These are phyloP conservation scores for Dianthus caryophyllus DNA, from an alignment of 148 eudicot genomes.

Conservation along the genomic window DNA sequence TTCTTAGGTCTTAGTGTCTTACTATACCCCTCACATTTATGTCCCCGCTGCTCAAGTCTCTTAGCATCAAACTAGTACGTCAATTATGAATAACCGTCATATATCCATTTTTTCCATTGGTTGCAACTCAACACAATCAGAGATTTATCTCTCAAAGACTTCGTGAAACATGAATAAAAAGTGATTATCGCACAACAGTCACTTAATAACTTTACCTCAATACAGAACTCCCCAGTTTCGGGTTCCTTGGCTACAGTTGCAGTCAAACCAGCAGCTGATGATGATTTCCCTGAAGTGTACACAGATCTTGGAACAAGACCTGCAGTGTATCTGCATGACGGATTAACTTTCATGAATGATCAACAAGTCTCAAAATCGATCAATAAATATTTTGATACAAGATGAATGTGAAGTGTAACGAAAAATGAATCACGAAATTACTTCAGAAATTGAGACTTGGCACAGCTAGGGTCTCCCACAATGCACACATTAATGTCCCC, in stretches of 20 bases:
- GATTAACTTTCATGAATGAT: constrained; percentile 5
- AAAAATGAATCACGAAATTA: constrained; percentile 25
- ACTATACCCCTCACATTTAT: too few relatives aligned
- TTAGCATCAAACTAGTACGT: too few relatives aligned
- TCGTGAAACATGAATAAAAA: not conserved
- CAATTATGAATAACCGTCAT: too few relatives aligned
- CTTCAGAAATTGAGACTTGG: constrained; percentile 99
- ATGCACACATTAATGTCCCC: constrained; percentile 98
- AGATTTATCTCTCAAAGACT: not conserved
- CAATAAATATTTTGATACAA: not conserved
- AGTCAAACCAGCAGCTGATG: constrained; percentile 99
- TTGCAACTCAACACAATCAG: not conserved
- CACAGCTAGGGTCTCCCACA: constrained; percentile 99
- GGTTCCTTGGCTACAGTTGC: constrained; percentile 99
- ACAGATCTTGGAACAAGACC: constrained; percentile 92
- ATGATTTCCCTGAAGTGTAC: constrained; percentile 97
- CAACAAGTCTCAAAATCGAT: not conserved
- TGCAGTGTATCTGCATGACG: constrained; percentile 61
- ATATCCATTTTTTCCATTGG: too few relatives aligned
- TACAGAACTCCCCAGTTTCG: constrained; percentile 99
- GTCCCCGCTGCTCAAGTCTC: too few relatives aligned
- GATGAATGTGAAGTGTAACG: not conserved
- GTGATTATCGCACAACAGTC: not conserved
- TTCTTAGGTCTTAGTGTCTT: not conserved
- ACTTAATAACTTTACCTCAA: constrained; percentile 60